Conservation (phyloP, 768 basidiomycete genomes). For the Russula dissimulans region DNA sequence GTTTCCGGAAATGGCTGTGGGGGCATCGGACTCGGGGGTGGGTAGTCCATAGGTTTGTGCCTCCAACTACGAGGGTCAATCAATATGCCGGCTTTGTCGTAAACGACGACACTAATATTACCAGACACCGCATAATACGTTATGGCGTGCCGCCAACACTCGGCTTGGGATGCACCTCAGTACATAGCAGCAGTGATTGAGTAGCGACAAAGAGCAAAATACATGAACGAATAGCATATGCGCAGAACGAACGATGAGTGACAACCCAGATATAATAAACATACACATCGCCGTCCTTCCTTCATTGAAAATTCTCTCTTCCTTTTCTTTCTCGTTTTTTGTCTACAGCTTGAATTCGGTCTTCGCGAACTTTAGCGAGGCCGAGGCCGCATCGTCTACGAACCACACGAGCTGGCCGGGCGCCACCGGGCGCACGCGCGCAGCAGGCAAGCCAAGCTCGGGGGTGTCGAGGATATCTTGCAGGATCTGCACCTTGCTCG, state of each 20-base stretch:
- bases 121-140: no score
- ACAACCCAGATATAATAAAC: neutral
- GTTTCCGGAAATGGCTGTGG: conserved; percentile 68
- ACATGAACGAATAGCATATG: conserved; percentile 11
- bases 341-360: conserved; percentile 48
- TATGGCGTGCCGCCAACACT: no score
- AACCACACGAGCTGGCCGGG: conserved; percentile 95
- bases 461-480: conserved; percentile 69
- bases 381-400: conserved; percentile 75
- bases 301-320: neutral
- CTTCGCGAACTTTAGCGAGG: conserved; percentile 48
- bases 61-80: neutral
- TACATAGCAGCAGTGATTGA: neutral
- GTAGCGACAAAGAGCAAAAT: neutral
- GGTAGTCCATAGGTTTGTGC: neutral
- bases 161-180: neutral
- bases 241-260: neutral
- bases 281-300: neutral
- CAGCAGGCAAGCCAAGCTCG: conserved; percentile 70
- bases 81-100: neutral
- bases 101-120: neutral
- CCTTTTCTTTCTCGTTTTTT: neutral
- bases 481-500: conserved; percentile 71
- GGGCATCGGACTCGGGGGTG: conserved; percentile 2
- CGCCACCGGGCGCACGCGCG: conserved; percentile 63